Conservation (phyloP, 2,329 filamentous ascomycete species). For the Aspergillus thermomutatus region DNA sequence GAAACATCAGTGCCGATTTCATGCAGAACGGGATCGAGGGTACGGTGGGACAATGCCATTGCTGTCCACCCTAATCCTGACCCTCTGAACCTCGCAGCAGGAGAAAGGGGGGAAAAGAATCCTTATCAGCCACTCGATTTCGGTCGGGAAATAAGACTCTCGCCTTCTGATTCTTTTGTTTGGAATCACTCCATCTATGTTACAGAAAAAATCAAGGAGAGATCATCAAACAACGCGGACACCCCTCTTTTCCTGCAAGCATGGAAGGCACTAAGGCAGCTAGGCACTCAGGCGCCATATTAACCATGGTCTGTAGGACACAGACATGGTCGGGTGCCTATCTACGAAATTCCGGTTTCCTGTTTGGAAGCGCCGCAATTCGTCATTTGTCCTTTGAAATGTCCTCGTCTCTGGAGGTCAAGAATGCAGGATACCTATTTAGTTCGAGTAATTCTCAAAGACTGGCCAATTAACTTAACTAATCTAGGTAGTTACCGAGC, state of each 20-base stretch:
- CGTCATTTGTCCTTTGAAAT: background rate
- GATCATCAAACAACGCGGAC: background rate
- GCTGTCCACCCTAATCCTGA: background rate
- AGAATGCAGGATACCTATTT: background rate
- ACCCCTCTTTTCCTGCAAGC: background rate
- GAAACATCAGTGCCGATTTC: background rate
- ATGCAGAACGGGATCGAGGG: slow-evolving; percentile 12
- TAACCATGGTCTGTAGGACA: background rate
- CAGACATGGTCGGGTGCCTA: background rate
- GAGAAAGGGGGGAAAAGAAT: background rate
- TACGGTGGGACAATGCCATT: background rate
- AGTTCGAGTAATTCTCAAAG: slow-evolving; percentile 1
- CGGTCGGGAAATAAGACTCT: background rate
- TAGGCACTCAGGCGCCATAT: background rate
- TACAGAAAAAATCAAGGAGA: background rate
- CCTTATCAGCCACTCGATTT: background rate
- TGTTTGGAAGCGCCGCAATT: background rate
- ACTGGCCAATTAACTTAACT: slow-evolving; percentile 1
- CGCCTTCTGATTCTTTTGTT: background rate
- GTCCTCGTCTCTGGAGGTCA: background rate
- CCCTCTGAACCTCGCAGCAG: background rate
- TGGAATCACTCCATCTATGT: background rate
- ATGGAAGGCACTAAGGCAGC: background rate
- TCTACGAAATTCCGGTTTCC: background rate
- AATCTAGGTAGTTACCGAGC: slow-evolving; percentile 18